These are phyloP conservation scores for Azolla pinnata DNA, from an alignment of 75 land plant species.

Conservation along the genomic window DNA sequence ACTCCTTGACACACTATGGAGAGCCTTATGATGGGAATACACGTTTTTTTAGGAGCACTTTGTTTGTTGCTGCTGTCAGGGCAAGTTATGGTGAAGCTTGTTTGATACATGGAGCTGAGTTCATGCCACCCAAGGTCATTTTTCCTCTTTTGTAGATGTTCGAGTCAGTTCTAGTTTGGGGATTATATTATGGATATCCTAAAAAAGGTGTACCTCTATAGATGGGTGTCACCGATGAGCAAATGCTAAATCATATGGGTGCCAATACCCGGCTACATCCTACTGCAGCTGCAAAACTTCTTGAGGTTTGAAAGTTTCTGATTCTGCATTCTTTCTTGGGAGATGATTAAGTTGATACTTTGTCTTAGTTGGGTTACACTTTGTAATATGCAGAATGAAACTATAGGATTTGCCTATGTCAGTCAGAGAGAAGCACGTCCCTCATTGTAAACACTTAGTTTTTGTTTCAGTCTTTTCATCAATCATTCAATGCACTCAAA, in stretches of 20 bases:
- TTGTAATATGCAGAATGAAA: conserved; percentile 50
- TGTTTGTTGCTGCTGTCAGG: conserved; percentile 97
- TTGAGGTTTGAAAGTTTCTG: conserved; percentile 50
- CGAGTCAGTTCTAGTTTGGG: too few relatives aligned
- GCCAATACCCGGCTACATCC: conserved; percentile 64
- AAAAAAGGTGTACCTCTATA: too few relatives aligned
- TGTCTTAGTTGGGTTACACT: too few relatives aligned
- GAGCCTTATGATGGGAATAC: conserved; percentile 99
- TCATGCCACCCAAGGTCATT: conserved; percentile 99
- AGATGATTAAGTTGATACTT: too few relatives aligned
- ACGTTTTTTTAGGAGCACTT: conserved; percentile 84
- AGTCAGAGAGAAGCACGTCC: conserved; percentile 88
- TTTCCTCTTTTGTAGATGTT: too few relatives aligned
- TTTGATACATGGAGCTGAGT: conserved; percentile 90
- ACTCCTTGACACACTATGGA: conserved; percentile 96
- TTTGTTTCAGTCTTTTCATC: neutral
- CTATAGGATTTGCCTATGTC: conserved; percentile 81
- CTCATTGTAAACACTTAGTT: too few relatives aligned
- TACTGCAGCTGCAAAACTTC: conserved; percentile 57
- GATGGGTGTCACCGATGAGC: conserved; percentile 96
- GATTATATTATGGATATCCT: too few relatives aligned
- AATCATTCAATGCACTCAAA: too few relatives aligned
- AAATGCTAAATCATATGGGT: conserved; percentile 84
- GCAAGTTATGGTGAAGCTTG: conserved; percentile 91
- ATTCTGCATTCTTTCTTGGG: neutral